Conservation (phyloP, 176 grass and related monocot genomes). For the Phragmites australis region DNA sequence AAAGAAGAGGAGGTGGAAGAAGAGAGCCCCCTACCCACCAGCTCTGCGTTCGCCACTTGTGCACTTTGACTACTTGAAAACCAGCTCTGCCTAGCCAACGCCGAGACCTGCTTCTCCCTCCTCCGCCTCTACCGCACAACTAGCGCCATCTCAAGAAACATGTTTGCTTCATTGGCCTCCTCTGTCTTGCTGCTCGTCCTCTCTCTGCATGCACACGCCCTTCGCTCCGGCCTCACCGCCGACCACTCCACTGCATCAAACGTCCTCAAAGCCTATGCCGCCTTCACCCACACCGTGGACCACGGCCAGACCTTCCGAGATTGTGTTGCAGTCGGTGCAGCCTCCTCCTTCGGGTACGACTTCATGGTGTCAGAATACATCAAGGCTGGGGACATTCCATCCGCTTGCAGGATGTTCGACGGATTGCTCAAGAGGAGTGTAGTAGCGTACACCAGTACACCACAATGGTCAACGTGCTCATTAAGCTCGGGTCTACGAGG, state of each 20-base stretch:
- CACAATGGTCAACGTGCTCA: slow-evolving; percentile 62
- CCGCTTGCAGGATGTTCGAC: slow-evolving; percentile 57
- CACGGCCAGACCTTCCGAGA: slow-evolving; percentile 39
- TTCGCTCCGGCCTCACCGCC: slow-evolving; percentile 49
- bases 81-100: no score
- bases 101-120: slow-evolving; percentile 66
- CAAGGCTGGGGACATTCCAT: slow-evolving; percentile 47
- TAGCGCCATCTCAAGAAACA: neutral
- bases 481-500: slow-evolving; percentile 56
- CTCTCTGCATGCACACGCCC: slow-evolving; percentile 54
- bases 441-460: slow-evolving; percentile 66
- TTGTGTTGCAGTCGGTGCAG: neutral
- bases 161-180: neutral
- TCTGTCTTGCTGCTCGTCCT: slow-evolving; percentile 17
- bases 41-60: no score
- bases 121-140: slow-evolving; percentile 61
- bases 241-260: slow-evolving; percentile 60
- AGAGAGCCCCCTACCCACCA: no score
- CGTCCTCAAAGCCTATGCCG: slow-evolving; percentile 57
- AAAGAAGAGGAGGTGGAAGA: no score
- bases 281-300: slow-evolving; percentile 31
- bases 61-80: no score
- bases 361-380: slow-evolving; percentile 43
- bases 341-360: slow-evolving; percentile 50
- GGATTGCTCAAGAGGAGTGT: slow-evolving; percentile 60